Base-by-base conservation (phyloP, 139 green algal species). In the Chlamydomonas sphaeroides region DNA sequence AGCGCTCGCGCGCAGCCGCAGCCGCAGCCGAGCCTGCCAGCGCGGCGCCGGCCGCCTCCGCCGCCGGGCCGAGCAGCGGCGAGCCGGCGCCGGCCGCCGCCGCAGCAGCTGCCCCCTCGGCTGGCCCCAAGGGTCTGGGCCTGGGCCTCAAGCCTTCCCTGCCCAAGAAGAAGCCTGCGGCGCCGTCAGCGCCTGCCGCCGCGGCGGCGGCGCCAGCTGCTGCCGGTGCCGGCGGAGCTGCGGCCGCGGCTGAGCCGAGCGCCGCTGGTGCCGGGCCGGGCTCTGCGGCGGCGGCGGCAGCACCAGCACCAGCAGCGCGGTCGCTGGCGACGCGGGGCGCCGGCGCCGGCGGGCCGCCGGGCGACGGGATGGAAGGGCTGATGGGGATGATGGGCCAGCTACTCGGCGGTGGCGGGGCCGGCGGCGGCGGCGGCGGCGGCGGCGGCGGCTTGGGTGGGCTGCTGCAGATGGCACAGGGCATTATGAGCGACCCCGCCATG, bases 401-500 rank as follows among this genome's bases (percentile, higher is more conserved):
- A 42, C 45, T 88, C 39, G 66, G 68, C 2, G 80, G 62, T 14
- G 56, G 56, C 56, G 56, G 56, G 4, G 51, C 14, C 33, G 61
- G 71, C 42, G 38, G 49, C 28, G 78, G 23, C 0, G 78, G 77
- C 28, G 81, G 69, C 18, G 71, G 56, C 10, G 81, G 78, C 17
- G 81, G 62, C 21, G 85, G 81, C 35, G 82, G 85, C 28, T 80
- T 91, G 77, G 87, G 78, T 20, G 85, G 85, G 0, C 72, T 91
- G 20, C 48, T 91, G 41, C 85, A 89, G 77, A 82, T 88, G 76
- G 88, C 88, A n/a, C 73, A 83, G 33, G 65, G 77, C 49, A 74
- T 91, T 20, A 71, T 78, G 5, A 85, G 41, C 18, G 88, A 91
- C 68, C 88, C 88, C 11, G 72, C 71, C 38, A 91, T 91, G 88